These are phyloP conservation scores for Gypsophila paniculata DNA, from an alignment of 179 eudicot species.

Conservation along the genomic window DNA sequence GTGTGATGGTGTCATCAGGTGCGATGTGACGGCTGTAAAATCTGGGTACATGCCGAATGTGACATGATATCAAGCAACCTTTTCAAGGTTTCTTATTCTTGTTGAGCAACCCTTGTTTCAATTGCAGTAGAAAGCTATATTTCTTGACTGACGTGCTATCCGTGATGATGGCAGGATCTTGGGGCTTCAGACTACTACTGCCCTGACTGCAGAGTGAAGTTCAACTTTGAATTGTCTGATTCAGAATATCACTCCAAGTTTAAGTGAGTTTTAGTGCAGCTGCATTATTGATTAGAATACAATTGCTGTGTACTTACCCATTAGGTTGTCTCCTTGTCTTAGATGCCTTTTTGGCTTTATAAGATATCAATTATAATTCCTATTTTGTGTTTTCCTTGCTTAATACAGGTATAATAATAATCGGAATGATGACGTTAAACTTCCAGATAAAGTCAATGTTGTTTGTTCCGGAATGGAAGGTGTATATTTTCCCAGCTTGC, in stretches of 20 bases:
- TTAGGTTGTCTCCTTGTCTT: background rate
- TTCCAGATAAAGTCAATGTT: slow-evolving; percentile 69
- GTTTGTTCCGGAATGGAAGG: slow-evolving; percentile 66
- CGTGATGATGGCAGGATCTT: slow-evolving; percentile 42
- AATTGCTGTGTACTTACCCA: background rate
- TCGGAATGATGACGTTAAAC: slow-evolving; percentile 35
- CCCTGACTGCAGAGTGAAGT: slow-evolving; percentile 69
- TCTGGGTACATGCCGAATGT: slow-evolving; percentile 55
- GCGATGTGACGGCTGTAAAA: slow-evolving; percentile 49
- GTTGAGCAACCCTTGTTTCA: slow-evolving; percentile 3
- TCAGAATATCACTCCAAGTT: slow-evolving; percentile 48
- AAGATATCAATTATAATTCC: slow-evolving; percentile 9
- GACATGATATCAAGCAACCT: slow-evolving; percentile 50
- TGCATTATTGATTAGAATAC: slow-evolving; percentile 7
- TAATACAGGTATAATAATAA: slow-evolving; percentile 37
- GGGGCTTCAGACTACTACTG: slow-evolving; percentile 57
- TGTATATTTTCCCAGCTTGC: slow-evolving; percentile 61
- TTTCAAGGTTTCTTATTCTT: slow-evolving; percentile 42
- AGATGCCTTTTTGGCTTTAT: background rate
- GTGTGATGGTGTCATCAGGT: slow-evolving; percentile 28
- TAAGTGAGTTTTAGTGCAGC: slow-evolving; percentile 37
- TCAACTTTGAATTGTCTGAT: slow-evolving; percentile 65
- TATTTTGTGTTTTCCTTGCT: slow-evolving; percentile 2
- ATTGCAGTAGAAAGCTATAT: background rate
- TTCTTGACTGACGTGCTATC: slow-evolving; percentile 18